phyloP scores from a whole-genome alignment of 2,329 filamentous ascomycete species.

The Xylaria sp. region DNA sequence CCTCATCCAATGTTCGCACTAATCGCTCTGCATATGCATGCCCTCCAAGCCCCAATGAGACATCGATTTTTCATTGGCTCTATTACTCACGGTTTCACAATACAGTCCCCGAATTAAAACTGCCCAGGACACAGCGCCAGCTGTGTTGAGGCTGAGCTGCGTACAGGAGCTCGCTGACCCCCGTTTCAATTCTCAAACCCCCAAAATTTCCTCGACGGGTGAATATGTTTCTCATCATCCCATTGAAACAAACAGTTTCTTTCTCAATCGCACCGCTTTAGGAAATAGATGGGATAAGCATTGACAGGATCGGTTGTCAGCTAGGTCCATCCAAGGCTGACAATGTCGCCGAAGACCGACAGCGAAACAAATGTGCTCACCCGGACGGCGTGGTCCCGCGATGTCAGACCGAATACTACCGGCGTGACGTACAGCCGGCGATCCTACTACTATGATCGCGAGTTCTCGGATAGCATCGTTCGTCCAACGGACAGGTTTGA shows the following conservation, averaged over 20 bases:
- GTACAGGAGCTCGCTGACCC: background rate
- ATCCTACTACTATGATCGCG: slow-evolving; percentile 29
- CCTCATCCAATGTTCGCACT: slow-evolving; percentile 24
- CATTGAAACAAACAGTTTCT: background rate
- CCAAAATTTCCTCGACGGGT: background rate
- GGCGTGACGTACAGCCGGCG: slow-evolving; percentile 28
- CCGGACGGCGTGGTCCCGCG: slow-evolving; percentile 28
- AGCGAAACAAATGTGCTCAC: background rate
- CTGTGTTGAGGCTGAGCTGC: slow-evolving; percentile 2
- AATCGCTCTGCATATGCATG: slow-evolving; percentile 13
- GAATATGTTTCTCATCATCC: background rate
- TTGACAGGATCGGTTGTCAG: background rate
- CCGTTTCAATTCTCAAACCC: background rate
- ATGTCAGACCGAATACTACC: slow-evolving; percentile 3
- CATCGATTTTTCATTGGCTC: slow-evolving; percentile 23
- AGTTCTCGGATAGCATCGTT: slow-evolving; percentile 32
- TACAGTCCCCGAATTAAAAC: background rate
- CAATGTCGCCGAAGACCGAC: slow-evolving; percentile 26
- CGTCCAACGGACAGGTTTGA: slow-evolving; percentile 1
- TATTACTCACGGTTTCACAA: background rate
- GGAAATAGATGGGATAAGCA: slow-evolving; percentile 2
- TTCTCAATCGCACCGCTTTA: background rate
- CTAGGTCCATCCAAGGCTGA: slow-evolving; percentile 1
- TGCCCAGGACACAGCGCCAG: background rate
- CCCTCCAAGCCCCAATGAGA: slow-evolving; percentile 21